Base-by-base conservation (phyloP, 129 eudicot species). In the Lactuca saligna region DNA sequence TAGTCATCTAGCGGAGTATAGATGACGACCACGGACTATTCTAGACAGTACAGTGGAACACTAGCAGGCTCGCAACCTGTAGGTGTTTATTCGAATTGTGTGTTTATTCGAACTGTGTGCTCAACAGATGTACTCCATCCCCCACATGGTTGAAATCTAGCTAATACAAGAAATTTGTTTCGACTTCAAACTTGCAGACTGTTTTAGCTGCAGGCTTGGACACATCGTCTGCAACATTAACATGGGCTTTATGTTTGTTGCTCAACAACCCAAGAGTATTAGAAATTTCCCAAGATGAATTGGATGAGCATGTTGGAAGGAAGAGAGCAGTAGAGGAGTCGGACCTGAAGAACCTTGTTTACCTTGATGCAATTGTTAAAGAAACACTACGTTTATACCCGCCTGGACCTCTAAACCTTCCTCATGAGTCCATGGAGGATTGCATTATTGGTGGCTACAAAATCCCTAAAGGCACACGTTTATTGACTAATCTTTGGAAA, bases 331-430 rank as follows among this genome's bases (percentile, higher is more conserved):
- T 81, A 41, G 53, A 66, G 16, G 85, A 81, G 61, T 71, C 76
- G 0, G 85, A 81, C 73, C 1, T 72, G 8, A 77, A 81, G 37
- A 77, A 81, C 72, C 49, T 81, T 7, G 51, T 63, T 14, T 81
- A 81, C 51, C 66, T 81, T 0, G 63, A 78, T 1, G 77, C 82
- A 5, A 16, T 70, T 38, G 6, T 70, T 38, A 71, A 71, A 34
- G 85, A 81, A 55, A 77, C 81, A 16, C 46, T 77, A 63, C 76
- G 76, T n/a, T 42, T 77, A 7, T 71, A 78, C 62, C 85, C 85
- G 0, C 64, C 79, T 7, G 74, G 14, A 0, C 85, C 82, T n/a
- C 61, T 81, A 14, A 33, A 48, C 0, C 56, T 57, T 34, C 75
- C 70, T 17, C 67, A 55, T 15, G 71, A 73, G 32, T 54, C 82